Evolutionary conservation across 768 basidiomycete species (phyloP).

Genomic region (Panellus pusillus): DNA sequence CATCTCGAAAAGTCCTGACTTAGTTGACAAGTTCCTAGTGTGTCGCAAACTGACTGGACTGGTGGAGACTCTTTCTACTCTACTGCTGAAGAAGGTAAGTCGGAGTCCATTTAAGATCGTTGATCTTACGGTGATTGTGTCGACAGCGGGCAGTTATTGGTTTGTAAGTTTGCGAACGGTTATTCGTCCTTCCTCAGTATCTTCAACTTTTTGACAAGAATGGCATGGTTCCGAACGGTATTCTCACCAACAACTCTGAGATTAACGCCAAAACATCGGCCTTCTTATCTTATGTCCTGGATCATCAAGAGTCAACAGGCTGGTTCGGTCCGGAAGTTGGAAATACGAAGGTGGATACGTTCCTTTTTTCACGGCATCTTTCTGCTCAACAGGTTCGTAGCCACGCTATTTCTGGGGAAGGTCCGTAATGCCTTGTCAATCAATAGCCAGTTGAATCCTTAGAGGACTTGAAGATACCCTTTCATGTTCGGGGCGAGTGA

Average conservation of each 20-base stretch:
- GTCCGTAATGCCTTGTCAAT: no score
- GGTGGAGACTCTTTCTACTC: slow-evolving; percentile 43
- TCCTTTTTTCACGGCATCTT: no score
- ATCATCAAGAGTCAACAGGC: slow-evolving; percentile 52
- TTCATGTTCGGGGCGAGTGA: no score
- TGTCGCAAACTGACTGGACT: slow-evolving; percentile 42
- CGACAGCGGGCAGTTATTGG: slow-evolving; percentile 56
- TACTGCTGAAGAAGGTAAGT: slow-evolving; percentile 42
- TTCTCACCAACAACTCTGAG: slow-evolving; percentile 44
- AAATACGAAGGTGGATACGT: slow-evolving; percentile 35
- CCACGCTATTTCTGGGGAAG: slow-evolving; percentile 53
- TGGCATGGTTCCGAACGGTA: slow-evolving; percentile 53
- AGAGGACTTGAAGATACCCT: no score
- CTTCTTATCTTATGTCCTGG: slow-evolving; percentile 52
- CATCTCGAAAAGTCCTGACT: background rate
- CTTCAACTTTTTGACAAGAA: slow-evolving; percentile 33
- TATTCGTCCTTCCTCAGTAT: background rate
- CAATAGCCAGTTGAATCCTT: no score
- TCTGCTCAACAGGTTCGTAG: background rate
- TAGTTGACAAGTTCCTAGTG: slow-evolving; percentile 25
- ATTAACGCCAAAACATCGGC: slow-evolving; percentile 47
- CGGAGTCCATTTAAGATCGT: no score
- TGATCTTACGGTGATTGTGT: background rate
- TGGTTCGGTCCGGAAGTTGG: slow-evolving; percentile 61
- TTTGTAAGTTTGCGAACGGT: slow-evolving; percentile 40